Base-by-base conservation (phyloP, 2,329 filamentous ascomycete species). In the Sclerotinia borealis region DNA sequence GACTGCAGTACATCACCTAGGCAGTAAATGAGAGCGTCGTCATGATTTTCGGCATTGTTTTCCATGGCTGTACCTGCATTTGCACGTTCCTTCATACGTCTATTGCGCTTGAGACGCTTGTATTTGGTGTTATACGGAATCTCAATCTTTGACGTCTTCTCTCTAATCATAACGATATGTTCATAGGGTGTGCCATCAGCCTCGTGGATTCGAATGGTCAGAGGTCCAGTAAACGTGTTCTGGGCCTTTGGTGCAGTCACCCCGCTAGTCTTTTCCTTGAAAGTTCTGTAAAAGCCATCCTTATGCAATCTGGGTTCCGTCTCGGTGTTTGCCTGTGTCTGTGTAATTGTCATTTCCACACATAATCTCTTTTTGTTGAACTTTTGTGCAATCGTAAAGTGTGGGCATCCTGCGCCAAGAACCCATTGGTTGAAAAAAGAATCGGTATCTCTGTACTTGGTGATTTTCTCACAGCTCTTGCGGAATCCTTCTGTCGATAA, bases 121-220 rank as follows among this genome's bases (percentile, higher is more conserved):
- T 99, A 99, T 75, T 99, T 99, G 0, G 95, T 99, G 72, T 98
- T 98, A 77, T 99, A 99, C 0, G 93, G 93, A 65, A 99, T 97
- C 66, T 97, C 93, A 65, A 98, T 90, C 73, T 89, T 91, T 2
- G 90, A 91, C 17, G 86, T 84, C 34, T 89, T 88, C 69, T 97
- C 92, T 65, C 92, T 92, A 73, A 99, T 96, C 71, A 97, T 92
- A 37, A 98, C 88, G 67, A 97, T 97, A 73, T 99, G 95, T 74
- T 99, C 95, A 73, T 99, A 99, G 2, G 95, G 95, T 0, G 95
- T 98, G 11, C 95, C 95, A 72, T 99, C 96, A 29, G 95, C 95
- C 78, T 99, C 95, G 77, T 99, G 95, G 67, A 99, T 97, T 37
- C 95, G 84, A 67, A 99, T 93, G 0, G 95, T 99, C 91, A 99